phyloP scores from a whole-genome alignment of 2,329 filamentous ascomycete genomes.

The Xylaria sp. region DNA sequence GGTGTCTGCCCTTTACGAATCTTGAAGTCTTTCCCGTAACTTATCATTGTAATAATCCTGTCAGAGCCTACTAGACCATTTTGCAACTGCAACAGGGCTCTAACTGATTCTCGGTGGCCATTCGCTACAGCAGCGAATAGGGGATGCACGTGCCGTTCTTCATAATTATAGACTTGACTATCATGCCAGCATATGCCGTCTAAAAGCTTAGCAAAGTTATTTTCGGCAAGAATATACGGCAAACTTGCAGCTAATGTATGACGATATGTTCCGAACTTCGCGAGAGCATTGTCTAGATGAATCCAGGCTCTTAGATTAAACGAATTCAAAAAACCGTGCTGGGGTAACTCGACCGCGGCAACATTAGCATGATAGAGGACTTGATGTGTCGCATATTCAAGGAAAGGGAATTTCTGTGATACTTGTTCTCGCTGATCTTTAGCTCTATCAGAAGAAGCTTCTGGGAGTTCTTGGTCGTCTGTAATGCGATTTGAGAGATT shows the following conservation, averaged over 20 bases:
- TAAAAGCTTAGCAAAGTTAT: conserved; percentile 26
- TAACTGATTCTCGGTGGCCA: conserved; percentile 14
- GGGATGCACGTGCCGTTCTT: conserved; percentile 4
- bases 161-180: background rate
- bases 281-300: background rate
- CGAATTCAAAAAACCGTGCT: background rate
- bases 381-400: background rate
- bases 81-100: conserved; percentile 7
- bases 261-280: background rate
- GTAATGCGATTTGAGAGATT: conserved; percentile 1
- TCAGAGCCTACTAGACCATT: no score
- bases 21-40: background rate
- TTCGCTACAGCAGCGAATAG: conserved; percentile 29
- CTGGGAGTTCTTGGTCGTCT: conserved; percentile 10
- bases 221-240: conserved; percentile 29
- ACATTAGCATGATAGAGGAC: background rate
- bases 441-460: conserved; percentile 8
- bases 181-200: background rate
- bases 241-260: conserved; percentile 16
- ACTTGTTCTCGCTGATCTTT: conserved; percentile 12
- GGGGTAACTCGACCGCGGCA: background rate
- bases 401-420: background rate
- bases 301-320: background rate
- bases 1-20: background rate
- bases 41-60: no score